Conservation (phyloP, 306 rosid species). For the Rosa chinensis region DNA sequence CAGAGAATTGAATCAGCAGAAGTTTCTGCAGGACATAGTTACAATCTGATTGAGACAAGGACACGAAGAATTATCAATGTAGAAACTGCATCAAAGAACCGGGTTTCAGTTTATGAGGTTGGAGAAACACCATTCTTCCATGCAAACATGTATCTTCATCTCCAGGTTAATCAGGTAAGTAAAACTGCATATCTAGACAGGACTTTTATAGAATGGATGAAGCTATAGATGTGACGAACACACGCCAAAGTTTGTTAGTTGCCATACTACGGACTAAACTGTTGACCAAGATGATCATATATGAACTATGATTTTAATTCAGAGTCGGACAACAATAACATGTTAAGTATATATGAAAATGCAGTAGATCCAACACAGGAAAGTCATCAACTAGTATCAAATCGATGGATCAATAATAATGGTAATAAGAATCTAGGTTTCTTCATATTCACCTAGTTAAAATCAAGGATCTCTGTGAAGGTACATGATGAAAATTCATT, state of each 20-base stretch:
- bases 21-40: constrained; percentile 58
- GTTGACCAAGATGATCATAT: background rate
- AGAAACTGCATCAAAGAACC: constrained; percentile 72
- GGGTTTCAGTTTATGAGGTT: constrained; percentile 55
- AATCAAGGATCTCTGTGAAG: constrained; percentile 34
- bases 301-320: background rate
- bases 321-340: background rate
- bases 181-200: background rate
- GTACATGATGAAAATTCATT: constrained; percentile 67
- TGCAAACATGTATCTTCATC: constrained; percentile 80
- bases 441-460: background rate
- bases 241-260: background rate
- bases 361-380: background rate
- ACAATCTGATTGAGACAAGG: constrained; percentile 65
- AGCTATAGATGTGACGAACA: background rate
- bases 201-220: background rate
- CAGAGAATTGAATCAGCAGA: constrained; percentile 67
- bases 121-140: constrained; percentile 67
- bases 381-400: background rate
- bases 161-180: constrained; percentile 59
- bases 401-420: background rate
- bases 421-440: background rate
- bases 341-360: background rate
- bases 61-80: constrained; percentile 59
- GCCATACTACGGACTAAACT: background rate